Evolutionary conservation across 257 asterid species (phyloP).

Genomic region (Salvia splendens): DNA sequence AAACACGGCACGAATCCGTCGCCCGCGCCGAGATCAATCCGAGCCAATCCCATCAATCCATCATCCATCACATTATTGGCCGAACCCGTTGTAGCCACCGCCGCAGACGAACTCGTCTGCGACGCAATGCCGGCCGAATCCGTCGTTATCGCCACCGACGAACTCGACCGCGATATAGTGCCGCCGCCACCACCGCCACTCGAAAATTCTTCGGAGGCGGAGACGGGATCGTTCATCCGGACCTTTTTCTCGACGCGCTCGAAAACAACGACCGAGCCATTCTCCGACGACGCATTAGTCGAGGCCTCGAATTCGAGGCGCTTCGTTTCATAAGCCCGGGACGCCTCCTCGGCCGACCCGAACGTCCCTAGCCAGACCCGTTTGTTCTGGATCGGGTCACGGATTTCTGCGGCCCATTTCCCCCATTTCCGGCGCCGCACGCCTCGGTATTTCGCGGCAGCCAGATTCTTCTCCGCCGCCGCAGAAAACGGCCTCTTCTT

Average conservation of each 20-base stretch:
- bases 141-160: conserved; percentile 1
- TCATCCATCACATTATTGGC: conserved; percentile 24
- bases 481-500: conserved; percentile 26
- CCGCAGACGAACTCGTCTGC: no score
- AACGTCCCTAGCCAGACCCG: conserved; percentile 91
- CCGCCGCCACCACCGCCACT: conserved; percentile 40
- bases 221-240: conserved; percentile 8
- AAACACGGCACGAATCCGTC: conserved; percentile 36
- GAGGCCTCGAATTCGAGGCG: conserved; percentile 61
- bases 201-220: conserved; percentile 44
- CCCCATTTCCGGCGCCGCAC: conserved; percentile 94
- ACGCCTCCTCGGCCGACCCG: conserved; percentile 70
- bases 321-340: conserved; percentile 63
- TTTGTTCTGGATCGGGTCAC: conserved; percentile 68
- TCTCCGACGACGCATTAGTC: conserved; percentile 42
- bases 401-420: conserved; percentile 95
- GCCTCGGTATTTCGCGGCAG: conserved; percentile 54
- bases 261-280: conserved; percentile 20
- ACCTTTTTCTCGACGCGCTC: background rate
- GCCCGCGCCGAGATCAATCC: conserved; percentile 47
- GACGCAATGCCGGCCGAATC: no score
- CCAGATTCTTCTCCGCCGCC: conserved; percentile 18
- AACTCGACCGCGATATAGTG: conserved; percentile 54
- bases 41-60: conserved; percentile 43
- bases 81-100: background rate